Evolutionary conservation across 768 basidiomycete species (phyloP).

Genomic region (Russula compacta): DNA sequence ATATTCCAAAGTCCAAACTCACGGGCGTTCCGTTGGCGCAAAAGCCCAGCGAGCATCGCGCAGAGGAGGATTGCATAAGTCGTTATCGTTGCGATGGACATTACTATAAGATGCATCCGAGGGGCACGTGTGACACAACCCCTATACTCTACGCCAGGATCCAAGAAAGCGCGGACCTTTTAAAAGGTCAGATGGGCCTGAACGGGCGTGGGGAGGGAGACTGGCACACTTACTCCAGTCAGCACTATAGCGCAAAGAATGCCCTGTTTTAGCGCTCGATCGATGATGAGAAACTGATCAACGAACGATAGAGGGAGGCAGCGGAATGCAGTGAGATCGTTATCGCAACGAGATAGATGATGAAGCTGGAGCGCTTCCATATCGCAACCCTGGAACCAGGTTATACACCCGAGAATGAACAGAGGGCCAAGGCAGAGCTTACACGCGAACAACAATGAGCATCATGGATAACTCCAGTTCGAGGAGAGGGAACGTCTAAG

Average conservation of each 20-base stretch:
- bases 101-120: too few relatives aligned
- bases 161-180: too few relatives aligned
- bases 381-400: not conserved
- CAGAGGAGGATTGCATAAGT: too few relatives aligned
- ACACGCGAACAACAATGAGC: conserved; percentile 7
- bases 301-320: not conserved
- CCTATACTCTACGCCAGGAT: too few relatives aligned
- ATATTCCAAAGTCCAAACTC: too few relatives aligned
- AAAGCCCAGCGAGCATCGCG: too few relatives aligned
- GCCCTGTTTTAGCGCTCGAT: not conserved
- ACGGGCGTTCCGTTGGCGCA: too few relatives aligned
- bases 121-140: too few relatives aligned
- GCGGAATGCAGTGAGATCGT: not conserved
- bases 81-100: too few relatives aligned
- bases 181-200: not conserved
- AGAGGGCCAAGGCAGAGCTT: not conserved
- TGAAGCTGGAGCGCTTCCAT: not conserved
- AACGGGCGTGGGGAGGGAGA: too few relatives aligned
- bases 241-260: not conserved
- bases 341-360: not conserved
- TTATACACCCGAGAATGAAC: not conserved
- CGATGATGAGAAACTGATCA: not conserved
- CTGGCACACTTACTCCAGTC: not conserved
- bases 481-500: not conserved
- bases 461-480: not conserved